Percentiles rank a stretch among this genome's conserved stretches.
Conservation (phyloP, 257 asterid genomes). For the Paraleonurus japonicus region DNA sequence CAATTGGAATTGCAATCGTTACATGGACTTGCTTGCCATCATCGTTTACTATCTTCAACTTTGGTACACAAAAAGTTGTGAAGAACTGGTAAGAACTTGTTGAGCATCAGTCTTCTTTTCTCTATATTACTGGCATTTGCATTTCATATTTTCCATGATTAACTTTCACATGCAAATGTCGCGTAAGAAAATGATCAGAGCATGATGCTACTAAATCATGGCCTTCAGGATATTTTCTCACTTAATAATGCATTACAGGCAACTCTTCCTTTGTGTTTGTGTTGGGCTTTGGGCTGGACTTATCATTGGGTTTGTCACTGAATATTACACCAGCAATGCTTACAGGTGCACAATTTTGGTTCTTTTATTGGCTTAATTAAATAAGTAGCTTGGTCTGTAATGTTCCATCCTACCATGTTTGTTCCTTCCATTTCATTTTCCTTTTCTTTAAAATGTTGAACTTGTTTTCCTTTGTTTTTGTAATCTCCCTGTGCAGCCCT, state of each 20-base stretch:
- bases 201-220: background rate
- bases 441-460: background rate
- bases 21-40: conserved; percentile 76
- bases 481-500: conserved; percentile 36
- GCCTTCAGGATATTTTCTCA: background rate
- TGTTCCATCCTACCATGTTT: background rate
- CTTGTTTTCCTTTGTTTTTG: background rate
- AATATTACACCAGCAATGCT: conserved; percentile 91
- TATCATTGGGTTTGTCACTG: conserved; percentile 85
- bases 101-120: background rate
- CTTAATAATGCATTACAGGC: conserved; percentile 53
- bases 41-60: conserved; percentile 75
- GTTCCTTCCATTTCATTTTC: background rate
- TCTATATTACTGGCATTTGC: background rate
- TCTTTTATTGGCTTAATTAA: background rate
- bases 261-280: conserved; percentile 74
- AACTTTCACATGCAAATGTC: background rate
- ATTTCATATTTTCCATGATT: background rate
- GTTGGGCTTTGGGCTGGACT: conserved; percentile 99
- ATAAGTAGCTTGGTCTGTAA: background rate
- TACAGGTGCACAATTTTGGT: conserved; percentile 54
- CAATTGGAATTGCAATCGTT: conserved; percentile 67
- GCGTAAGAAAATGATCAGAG: background rate
- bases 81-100: conserved; percentile 48
- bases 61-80: conserved; percentile 74